phyloP scores from a whole-genome alignment of 148 eudicot species.

The Nyssa sinensis region DNA sequence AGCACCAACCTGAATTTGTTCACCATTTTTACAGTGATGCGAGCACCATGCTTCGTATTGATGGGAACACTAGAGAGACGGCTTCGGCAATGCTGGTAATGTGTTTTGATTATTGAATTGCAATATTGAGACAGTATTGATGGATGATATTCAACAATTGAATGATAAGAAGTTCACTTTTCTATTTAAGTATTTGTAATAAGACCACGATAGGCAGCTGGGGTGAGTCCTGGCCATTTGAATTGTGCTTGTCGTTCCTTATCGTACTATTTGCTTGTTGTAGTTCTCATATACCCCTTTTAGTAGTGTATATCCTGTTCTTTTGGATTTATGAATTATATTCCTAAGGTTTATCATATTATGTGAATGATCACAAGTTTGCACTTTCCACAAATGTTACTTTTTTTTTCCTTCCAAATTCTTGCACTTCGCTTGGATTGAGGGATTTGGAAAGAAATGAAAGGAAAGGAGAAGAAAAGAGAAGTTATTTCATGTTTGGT shows the following conservation, averaged over 20 bases:
- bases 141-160: not conserved
- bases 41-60: slow-evolving; percentile 85
- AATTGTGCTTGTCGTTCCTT: not conserved
- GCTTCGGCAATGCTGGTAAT: slow-evolving; percentile 81
- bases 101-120: not conserved
- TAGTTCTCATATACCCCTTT: too few species aligned
- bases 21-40: slow-evolving; percentile 86
- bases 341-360: too few species aligned
- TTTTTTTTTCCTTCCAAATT: too few species aligned
- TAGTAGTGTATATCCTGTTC: too few species aligned
- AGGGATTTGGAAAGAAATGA: too few species aligned
- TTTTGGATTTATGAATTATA: too few species aligned
- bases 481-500: too few species aligned
- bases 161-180: not conserved
- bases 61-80: slow-evolving; percentile 61
- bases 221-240: not conserved
- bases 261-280: not conserved
- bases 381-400: too few species aligned
- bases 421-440: too few species aligned
- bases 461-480: too few species aligned
- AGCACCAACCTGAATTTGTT: slow-evolving; percentile 66
- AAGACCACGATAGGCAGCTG: not conserved
- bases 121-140: too few species aligned
- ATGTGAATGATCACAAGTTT: too few species aligned
- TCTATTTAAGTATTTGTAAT: not conserved